phyloP scores from a whole-genome alignment of 768 basidiomycete species.

The Boletus rubescentipes region DNA sequence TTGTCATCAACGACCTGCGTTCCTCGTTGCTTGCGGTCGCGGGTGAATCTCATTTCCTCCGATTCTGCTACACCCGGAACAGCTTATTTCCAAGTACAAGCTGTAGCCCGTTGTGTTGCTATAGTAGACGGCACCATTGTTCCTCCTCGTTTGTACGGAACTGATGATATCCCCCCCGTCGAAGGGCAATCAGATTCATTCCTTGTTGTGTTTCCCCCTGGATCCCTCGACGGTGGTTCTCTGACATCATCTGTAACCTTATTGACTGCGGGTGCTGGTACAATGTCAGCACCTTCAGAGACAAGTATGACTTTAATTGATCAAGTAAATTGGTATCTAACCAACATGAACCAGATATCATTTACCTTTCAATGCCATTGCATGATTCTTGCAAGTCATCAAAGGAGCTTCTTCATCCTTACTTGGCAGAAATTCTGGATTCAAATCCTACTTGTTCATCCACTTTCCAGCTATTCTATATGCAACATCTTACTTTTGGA shows the following conservation, averaged over 20 bases:
- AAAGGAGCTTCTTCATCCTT: slow-evolving; percentile 49
- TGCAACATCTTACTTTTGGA: slow-evolving; percentile 37
- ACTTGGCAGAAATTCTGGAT: slow-evolving; percentile 49
- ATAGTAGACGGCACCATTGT: slow-evolving; percentile 41
- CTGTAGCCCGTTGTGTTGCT: slow-evolving; percentile 49
- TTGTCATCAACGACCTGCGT: slow-evolving; percentile 46
- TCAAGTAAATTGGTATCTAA: neutral
- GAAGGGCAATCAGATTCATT: slow-evolving; percentile 53
- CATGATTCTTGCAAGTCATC: slow-evolving; percentile 22
- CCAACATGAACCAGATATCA: slow-evolving; percentile 44
- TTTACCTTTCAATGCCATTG: slow-evolving; percentile 57
- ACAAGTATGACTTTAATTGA: slow-evolving; percentile 45
- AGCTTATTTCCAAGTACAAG: slow-evolving; percentile 1
- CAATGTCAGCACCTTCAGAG: slow-evolving; percentile 69
- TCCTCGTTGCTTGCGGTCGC: slow-evolving; percentile 27
- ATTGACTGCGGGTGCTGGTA: slow-evolving; percentile 69
- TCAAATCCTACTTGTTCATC: slow-evolving; percentile 16
- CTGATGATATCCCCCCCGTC: slow-evolving; percentile 4
- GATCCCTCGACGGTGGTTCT: slow-evolving; percentile 48
- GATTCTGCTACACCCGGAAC: neutral
- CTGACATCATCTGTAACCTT: slow-evolving; percentile 53
- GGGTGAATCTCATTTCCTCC: slow-evolving; percentile 18
- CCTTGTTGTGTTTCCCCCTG: slow-evolving; percentile 75
- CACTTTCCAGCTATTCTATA: slow-evolving; percentile 57
- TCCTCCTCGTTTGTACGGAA: slow-evolving; percentile 31